Conservation (phyloP, 495 filamentous ascomycete genomes). For the Penicillium lividum region DNA sequence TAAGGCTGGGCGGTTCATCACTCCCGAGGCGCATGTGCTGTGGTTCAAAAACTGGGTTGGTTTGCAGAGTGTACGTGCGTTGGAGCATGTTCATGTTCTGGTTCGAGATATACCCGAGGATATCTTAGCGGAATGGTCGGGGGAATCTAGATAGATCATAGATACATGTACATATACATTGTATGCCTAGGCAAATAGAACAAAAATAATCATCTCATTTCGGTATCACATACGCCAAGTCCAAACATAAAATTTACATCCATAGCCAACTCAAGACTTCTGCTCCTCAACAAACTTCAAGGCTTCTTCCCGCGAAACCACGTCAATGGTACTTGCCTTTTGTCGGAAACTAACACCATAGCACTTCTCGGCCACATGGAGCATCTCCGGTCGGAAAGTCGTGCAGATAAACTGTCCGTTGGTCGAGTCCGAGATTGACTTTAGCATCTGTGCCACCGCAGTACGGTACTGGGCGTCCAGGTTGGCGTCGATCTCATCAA, state of each 20-base stretch:
- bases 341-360: constrained; percentile 94
- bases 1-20: constrained; percentile 30
- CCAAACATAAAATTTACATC: constrained; percentile 16
- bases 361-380: constrained; percentile 93
- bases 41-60: constrained; percentile 96
- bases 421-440: constrained; percentile 65
- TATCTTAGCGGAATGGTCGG: constrained; percentile 63
- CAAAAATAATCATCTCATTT: background rate
- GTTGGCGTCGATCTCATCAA: constrained; percentile 99
- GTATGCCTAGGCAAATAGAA: background rate
- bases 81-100: constrained; percentile 79
- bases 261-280: constrained; percentile 39
- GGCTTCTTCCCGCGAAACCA: constrained; percentile 82
- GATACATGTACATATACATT: background rate
- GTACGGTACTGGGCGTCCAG: constrained; percentile 97
- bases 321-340: constrained; percentile 90
- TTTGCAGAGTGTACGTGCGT: constrained; percentile 79
- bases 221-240: constrained; percentile 15
- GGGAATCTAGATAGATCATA: constrained; percentile 21
- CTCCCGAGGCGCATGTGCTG: constrained; percentile 60
- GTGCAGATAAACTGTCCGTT: constrained; percentile 81
- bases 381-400: constrained; percentile 96
- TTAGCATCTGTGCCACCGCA: constrained; percentile 84
- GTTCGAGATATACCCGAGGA: constrained; percentile 61
- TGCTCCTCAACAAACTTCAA: constrained; percentile 90